phyloP scores from a whole-genome alignment of 2,329 filamentous ascomycete genomes.

The Monosporascus sp. region DNA sequence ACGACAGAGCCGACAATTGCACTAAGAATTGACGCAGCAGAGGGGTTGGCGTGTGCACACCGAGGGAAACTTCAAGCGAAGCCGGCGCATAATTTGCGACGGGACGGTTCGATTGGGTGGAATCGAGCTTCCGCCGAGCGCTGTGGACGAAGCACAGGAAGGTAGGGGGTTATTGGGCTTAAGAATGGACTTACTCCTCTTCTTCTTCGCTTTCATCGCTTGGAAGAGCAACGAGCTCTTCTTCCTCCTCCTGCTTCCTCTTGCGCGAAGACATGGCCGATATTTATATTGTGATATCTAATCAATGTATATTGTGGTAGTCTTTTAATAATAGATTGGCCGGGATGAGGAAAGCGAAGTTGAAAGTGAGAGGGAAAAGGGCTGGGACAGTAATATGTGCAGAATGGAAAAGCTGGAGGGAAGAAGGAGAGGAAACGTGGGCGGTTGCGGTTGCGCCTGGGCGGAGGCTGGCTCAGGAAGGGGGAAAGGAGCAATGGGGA shows the following conservation, averaged over 20 bases:
- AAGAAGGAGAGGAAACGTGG: conserved; percentile 16
- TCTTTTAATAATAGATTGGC: conserved; percentile 1
- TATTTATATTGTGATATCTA: conserved; percentile 4
- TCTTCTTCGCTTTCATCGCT: conserved; percentile 30
- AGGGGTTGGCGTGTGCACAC: conserved; percentile 4
- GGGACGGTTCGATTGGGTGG: not conserved
- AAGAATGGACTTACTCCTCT: conserved; percentile 26
- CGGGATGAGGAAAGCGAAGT: conserved; percentile 5
- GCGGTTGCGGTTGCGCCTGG: conserved; percentile 20
- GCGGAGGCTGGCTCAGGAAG: conserved; percentile 19
- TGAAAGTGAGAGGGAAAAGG: conserved; percentile 11
- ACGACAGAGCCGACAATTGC: not conserved
- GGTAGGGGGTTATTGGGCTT: not conserved
- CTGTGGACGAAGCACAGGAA: not conserved
- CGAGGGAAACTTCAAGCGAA: conserved; percentile 6
- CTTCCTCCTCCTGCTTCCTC: conserved; percentile 28
- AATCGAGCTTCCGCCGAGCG: not conserved
- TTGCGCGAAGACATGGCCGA: conserved; percentile 25
- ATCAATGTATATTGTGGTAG: not conserved
- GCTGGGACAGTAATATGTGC: conserved; percentile 7
- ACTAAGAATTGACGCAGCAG: conserved; percentile 2
- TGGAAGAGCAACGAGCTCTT: conserved; percentile 30
- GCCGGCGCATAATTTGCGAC: conserved; percentile 14
- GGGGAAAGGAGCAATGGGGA: conserved; percentile 1
- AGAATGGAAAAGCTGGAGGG: conserved; percentile 9